phyloP scores from a whole-genome alignment of 306 rosid genomes.

The Begonia loranthoides region DNA sequence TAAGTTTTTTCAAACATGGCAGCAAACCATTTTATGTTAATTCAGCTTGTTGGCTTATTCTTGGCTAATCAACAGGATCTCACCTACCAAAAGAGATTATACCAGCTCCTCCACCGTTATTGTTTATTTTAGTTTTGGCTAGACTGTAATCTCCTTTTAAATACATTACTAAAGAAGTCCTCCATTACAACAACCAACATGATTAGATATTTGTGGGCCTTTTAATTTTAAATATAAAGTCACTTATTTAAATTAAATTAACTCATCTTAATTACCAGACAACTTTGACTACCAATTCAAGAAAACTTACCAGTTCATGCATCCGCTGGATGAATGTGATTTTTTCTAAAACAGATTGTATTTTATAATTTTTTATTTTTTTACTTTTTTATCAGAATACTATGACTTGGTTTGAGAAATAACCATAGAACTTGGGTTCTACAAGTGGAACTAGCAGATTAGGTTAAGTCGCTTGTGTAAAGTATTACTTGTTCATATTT shows the following conservation, averaged over 20 bases:
- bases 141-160: slow-evolving; percentile 24
- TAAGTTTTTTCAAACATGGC: too few species aligned
- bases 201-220: slow-evolving; percentile 77
- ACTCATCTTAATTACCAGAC: background rate
- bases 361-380: background rate
- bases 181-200: slow-evolving; percentile 68
- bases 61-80: background rate
- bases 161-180: slow-evolving; percentile 20
- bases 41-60: too few species aligned
- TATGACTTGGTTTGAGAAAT: background rate
- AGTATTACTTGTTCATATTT: too few species aligned
- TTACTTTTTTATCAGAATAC: background rate
- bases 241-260: slow-evolving; percentile 5
- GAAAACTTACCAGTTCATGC: too few species aligned
- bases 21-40: too few species aligned
- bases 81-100: slow-evolving; percentile 16
- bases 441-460: too few species aligned
- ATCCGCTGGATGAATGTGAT: too few species aligned
- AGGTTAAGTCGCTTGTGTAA: too few species aligned
- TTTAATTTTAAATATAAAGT: slow-evolving; percentile 17
- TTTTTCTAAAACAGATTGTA: background rate
- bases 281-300: background rate
- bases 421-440: too few species aligned
- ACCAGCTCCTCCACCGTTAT: slow-evolving; percentile 3
- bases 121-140: slow-evolving; percentile 19